phyloP scores from a whole-genome alignment of 1,139 yeast genomes.

The Candida albicans region DNA sequence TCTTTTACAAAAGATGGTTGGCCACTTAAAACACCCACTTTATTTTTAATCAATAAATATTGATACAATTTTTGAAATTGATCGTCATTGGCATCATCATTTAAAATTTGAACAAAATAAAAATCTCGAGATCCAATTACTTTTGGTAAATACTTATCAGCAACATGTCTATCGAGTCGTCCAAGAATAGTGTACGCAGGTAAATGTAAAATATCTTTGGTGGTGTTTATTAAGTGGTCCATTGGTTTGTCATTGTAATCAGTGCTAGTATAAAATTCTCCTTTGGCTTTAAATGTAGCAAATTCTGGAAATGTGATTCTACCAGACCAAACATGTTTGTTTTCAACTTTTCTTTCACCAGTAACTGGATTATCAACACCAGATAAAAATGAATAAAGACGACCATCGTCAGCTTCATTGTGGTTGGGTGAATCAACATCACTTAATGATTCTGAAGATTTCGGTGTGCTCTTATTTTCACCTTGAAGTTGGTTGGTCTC shows the following conservation, averaged over 20 bases:
- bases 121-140: slow-evolving; percentile 50
- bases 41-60: slow-evolving; percentile 49
- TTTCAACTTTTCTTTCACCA: neutral
- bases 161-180: slow-evolving; percentile 52
- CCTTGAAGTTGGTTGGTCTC: too few relatives aligned
- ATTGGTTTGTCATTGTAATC: slow-evolving; percentile 29
- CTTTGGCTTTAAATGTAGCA: slow-evolving; percentile 47
- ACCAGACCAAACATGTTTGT: slow-evolving; percentile 53
- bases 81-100: slow-evolving; percentile 1
- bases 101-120: slow-evolving; percentile 45
- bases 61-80: slow-evolving; percentile 51
- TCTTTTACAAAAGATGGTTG: slow-evolving; percentile 59
- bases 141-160: slow-evolving; percentile 56
- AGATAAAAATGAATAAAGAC: slow-evolving; percentile 3
- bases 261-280: slow-evolving; percentile 43
- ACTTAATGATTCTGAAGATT: slow-evolving; percentile 13
- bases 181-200: slow-evolving; percentile 58
- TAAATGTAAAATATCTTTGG: slow-evolving; percentile 30
- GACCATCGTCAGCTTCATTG: neutral
- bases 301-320: slow-evolving; percentile 55
- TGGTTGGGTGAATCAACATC: slow-evolving; percentile 12
- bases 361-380: slow-evolving; percentile 1
- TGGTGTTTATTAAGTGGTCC: slow-evolving; percentile 26
- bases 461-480: neutral
- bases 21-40: slow-evolving; percentile 60